These are phyloP conservation scores for Xanthoparmelia taractica DNA, from an alignment of 495 filamentous ascomycete genomes.

Conservation along the genomic window DNA sequence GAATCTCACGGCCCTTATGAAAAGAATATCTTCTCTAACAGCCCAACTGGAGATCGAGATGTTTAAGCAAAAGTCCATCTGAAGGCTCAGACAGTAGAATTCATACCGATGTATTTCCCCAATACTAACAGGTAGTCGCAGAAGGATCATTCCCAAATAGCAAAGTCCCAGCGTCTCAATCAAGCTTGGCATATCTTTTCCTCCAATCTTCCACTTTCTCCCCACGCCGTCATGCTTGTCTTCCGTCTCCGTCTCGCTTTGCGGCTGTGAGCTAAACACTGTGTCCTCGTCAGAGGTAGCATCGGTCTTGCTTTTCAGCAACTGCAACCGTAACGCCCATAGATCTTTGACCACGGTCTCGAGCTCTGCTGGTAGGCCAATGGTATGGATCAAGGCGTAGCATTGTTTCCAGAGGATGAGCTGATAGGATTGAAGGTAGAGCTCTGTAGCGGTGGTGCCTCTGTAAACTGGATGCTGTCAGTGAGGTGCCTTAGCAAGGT, in stretches of 20 bases:
- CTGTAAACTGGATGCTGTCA: slow-evolving; percentile 39
- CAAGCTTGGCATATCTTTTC: slow-evolving; percentile 45
- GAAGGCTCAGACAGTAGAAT: slow-evolving; percentile 23
- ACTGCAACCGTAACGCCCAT: slow-evolving; percentile 59
- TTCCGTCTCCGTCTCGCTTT: slow-evolving; percentile 22
- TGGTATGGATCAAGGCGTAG: slow-evolving; percentile 51
- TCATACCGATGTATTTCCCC: slow-evolving; percentile 55
- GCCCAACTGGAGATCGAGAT: slow-evolving; percentile 30
- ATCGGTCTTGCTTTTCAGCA: slow-evolving; percentile 37
- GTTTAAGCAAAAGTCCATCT: slow-evolving; percentile 12
- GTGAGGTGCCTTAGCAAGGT: slow-evolving; percentile 2
- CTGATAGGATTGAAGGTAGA: slow-evolving; percentile 81
- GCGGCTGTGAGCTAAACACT: slow-evolving; percentile 48
- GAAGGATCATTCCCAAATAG: slow-evolving; percentile 56
- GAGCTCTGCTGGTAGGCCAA: slow-evolving; percentile 55
- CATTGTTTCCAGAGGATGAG: slow-evolving; percentile 75
- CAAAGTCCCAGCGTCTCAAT: slow-evolving; percentile 57
- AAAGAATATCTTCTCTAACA: slow-evolving; percentile 41
- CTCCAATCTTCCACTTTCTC: slow-evolving; percentile 25
- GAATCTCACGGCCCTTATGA: slow-evolving; percentile 34
- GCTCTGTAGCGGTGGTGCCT: slow-evolving; percentile 58
- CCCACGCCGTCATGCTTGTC: slow-evolving; percentile 28
- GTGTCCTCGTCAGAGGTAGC: slow-evolving; percentile 32
- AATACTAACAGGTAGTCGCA: slow-evolving; percentile 56
- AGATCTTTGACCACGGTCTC: slow-evolving; percentile 60